A percentile compares a stretch with the other conserved stretches of the same genome.
Conservation (phyloP, 2,329 filamentous ascomycete genomes). For the Dryadomyces quercivorus region DNA sequence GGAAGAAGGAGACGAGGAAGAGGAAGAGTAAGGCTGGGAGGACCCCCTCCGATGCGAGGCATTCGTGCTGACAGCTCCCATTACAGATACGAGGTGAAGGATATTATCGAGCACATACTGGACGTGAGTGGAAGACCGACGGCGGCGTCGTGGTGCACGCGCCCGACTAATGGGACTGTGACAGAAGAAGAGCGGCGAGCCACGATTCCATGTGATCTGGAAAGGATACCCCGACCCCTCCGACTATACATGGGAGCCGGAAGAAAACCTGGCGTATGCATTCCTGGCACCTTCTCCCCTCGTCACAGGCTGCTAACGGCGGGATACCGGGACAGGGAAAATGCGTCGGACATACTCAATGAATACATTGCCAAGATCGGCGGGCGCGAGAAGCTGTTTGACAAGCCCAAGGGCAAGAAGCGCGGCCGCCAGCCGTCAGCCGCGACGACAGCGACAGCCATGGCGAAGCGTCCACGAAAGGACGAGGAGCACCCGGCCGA, state of each 20-base stretch:
- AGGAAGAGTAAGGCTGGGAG: conserved; percentile 24
- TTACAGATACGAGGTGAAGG: conserved; percentile 59
- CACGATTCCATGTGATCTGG: conserved; percentile 68
- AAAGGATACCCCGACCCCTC: conserved; percentile 58
- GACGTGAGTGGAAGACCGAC: conserved; percentile 19
- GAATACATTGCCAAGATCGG: conserved; percentile 54
- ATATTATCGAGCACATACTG: conserved; percentile 55
- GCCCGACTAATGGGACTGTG: neutral
- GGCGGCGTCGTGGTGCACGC: neutral
- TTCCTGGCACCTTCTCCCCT: too few relatives aligned
- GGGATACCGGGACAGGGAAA: conserved; percentile 28
- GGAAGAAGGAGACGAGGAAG: conserved; percentile 22
- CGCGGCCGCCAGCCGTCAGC: conserved; percentile 35
- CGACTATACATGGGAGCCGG: conserved; percentile 70
- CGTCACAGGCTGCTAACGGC: too few relatives aligned
- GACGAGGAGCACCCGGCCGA: conserved; percentile 37
- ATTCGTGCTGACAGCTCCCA: neutral
- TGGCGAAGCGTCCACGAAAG: conserved; percentile 33
- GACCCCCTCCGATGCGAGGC: too few relatives aligned
- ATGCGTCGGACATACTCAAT: conserved; percentile 46
- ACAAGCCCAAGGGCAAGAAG: conserved; percentile 44
- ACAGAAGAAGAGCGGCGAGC: conserved; percentile 25
- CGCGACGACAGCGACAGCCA: conserved; percentile 18
- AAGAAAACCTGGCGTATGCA: conserved; percentile 55
- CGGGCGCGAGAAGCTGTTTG: conserved; percentile 44